phyloP scores from a whole-genome alignment of 306 rosid species.

The Cotoneaster glaucophyllus region DNA sequence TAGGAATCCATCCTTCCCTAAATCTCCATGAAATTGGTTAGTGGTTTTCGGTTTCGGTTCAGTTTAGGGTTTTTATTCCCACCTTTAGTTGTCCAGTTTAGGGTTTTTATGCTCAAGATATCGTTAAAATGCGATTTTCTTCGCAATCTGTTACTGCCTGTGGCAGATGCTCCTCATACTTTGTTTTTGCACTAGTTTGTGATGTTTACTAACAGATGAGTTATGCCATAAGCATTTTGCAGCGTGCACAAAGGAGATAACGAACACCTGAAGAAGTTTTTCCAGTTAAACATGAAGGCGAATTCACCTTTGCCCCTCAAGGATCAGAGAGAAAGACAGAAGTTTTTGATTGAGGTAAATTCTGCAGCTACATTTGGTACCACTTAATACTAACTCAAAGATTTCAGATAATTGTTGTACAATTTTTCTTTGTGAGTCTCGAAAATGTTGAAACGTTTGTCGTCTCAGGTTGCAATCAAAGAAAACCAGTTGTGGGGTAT shows the following conservation, averaged over 20 bases:
- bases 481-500: constrained; percentile 68
- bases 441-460: not conserved
- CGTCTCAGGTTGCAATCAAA: constrained; percentile 46
- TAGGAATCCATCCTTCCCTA: constrained; percentile 17
- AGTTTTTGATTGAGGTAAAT: constrained; percentile 47
- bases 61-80: not conserved
- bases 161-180: not conserved
- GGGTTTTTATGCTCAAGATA: not conserved
- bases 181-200: not conserved
- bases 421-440: constrained; percentile 1
- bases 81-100: not conserved
- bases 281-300: constrained; percentile 30
- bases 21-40: not conserved
- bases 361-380: constrained; percentile 19
- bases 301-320: constrained; percentile 22
- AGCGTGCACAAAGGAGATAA: constrained; percentile 17
- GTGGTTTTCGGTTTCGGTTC: not conserved
- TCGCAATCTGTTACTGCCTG: not conserved
- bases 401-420: not conserved
- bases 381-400: not conserved
- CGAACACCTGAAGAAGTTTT: constrained; percentile 14
- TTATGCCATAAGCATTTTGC: not conserved
- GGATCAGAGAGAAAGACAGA: constrained; percentile 36
- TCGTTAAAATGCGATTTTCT: not conserved
- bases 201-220: not conserved